Conservation (phyloP, 768 basidiomycete species). For the Trametes elegans region DNA sequence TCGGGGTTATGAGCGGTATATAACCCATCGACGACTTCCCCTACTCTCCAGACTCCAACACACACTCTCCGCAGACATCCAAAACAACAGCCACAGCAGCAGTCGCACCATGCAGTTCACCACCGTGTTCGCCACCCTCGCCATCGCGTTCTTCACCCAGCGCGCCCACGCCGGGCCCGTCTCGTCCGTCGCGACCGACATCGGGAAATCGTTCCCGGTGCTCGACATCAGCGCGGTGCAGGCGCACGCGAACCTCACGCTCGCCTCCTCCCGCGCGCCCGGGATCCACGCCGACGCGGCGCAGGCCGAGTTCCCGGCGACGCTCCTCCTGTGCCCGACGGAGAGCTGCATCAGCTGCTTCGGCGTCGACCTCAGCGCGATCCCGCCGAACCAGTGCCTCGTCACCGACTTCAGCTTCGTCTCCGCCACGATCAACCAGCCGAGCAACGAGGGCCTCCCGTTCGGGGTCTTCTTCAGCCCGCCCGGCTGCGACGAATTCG, state of each 20-base stretch:
- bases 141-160: neutral
- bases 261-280: neutral
- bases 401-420: neutral
- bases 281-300: neutral
- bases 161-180: neutral
- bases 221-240: neutral
- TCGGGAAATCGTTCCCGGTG: slow-evolving; percentile 2
- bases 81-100: too few species aligned
- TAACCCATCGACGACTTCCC: too few species aligned
- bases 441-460: slow-evolving; percentile 1
- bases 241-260: slow-evolving; percentile 6
- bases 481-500: neutral
- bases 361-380: neutral
- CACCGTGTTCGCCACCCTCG: neutral
- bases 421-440: slow-evolving; percentile 1
- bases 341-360: neutral
- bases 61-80: neutral
- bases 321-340: neutral
- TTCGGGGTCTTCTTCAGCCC: neutral
- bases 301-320: neutral
- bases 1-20: too few species aligned
- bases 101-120: neutral
- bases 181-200: neutral
- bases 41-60: too few species aligned
- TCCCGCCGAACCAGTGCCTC: neutral